Evolutionary conservation across 768 basidiomycete species (phyloP).

Genomic region (Panus rudis): DNA sequence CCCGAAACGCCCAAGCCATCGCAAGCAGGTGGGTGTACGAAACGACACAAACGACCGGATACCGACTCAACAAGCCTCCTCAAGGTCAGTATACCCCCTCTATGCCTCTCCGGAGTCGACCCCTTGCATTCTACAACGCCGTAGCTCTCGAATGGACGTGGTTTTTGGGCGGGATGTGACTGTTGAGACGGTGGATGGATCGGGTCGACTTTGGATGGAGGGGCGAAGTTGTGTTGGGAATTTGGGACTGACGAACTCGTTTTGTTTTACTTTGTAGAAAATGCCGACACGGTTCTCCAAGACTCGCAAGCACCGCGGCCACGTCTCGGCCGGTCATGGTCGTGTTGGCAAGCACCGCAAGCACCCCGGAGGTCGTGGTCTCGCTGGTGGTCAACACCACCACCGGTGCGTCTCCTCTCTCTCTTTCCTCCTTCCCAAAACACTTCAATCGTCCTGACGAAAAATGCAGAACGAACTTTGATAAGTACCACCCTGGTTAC

Average conservation of each 20-base stretch:
- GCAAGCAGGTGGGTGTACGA: background rate
- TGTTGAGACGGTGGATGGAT: constrained; percentile 49
- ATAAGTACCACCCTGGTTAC: constrained; percentile 99
- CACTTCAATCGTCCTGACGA: too few species aligned
- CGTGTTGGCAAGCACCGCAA: constrained; percentile 99
- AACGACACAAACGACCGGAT: constrained; percentile 17
- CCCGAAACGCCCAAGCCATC: constrained; percentile 2
- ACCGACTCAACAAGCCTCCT: constrained; percentile 35
- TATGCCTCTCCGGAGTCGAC: constrained; percentile 15
- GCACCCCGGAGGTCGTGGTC: constrained; percentile 99
- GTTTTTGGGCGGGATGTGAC: constrained; percentile 11
- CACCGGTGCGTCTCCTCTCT: constrained; percentile 63
- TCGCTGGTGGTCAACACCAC: constrained; percentile 99
- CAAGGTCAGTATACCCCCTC: constrained; percentile 55
- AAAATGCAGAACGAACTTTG: constrained; percentile 88
- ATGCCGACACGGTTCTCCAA: constrained; percentile 97
- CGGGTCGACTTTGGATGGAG: constrained; percentile 26
- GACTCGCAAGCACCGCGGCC: constrained; percentile 98
- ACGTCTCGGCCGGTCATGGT: constrained; percentile 99
- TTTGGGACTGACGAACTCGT: constrained; percentile 2
- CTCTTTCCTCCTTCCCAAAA: background rate
- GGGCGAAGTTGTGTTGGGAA: background rate
- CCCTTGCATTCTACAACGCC: constrained; percentile 10
- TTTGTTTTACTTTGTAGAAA: constrained; percentile 27
- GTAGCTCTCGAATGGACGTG: constrained; percentile 13